These are phyloP conservation scores for Monosporascus sp. DNA, from an alignment of 2,329 filamentous ascomycete genomes.

Conservation along the genomic window DNA sequence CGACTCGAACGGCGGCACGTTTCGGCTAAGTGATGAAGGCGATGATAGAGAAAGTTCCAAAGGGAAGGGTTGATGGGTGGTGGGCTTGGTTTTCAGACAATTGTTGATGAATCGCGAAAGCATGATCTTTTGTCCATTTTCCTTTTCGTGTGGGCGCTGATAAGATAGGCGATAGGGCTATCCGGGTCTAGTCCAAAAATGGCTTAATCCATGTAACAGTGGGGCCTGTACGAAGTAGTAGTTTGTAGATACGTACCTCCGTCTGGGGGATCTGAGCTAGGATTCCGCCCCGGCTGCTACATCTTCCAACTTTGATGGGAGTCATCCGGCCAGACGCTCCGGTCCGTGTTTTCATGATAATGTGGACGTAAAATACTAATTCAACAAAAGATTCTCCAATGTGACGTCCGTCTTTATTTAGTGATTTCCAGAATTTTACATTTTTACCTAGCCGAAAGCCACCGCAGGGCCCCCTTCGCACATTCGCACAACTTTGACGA, in stretches of 20 bases:
- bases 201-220: neutral
- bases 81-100: neutral
- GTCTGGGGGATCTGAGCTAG: neutral
- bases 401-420: too few species aligned
- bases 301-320: neutral
- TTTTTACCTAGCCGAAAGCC: too few species aligned
- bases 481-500: neutral
- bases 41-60: conserved; percentile 15
- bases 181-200: neutral
- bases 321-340: neutral
- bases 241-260: neutral
- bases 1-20: conserved; percentile 69
- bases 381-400: too few species aligned
- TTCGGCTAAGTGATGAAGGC: conserved; percentile 79
- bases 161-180: neutral
- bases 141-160: neutral
- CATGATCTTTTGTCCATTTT: conserved; percentile 1
- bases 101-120: neutral
- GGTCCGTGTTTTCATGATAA: neutral
- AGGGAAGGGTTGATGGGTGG: neutral
- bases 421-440: too few species aligned
- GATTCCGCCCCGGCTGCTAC: neutral
- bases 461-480: neutral
- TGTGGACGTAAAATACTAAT: neutral
- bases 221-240: neutral